phyloP scores from a whole-genome alignment of 73 alveolate genomes.

The Paramecium octaurelia region DNA sequence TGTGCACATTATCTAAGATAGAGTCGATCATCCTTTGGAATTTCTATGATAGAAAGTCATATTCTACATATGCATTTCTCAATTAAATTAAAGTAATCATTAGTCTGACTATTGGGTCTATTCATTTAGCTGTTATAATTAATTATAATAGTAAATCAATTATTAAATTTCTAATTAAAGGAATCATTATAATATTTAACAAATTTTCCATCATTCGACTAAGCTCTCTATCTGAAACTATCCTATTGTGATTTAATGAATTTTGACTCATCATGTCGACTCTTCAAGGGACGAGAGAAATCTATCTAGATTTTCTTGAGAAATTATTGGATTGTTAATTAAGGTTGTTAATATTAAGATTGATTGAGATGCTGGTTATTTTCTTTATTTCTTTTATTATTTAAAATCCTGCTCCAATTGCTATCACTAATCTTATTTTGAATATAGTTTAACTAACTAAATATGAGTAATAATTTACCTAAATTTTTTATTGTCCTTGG shows the following conservation, averaged over 20 bases:
- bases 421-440: not conserved
- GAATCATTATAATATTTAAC: not conserved
- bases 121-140: slow-evolving; percentile 10
- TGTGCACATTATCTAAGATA: not conserved
- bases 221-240: not conserved
- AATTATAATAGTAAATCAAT: not conserved
- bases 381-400: not conserved
- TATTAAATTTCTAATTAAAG: not conserved
- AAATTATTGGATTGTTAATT: not conserved
- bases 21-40: slow-evolving; percentile 10
- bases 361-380: not conserved
- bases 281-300: not conserved
- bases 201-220: not conserved
- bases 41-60: not conserved
- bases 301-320: not conserved
- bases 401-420: not conserved
- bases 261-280: not conserved
- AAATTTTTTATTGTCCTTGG: not conserved
- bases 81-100: slow-evolving; percentile 10
- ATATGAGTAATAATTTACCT: not conserved
- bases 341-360: not conserved
- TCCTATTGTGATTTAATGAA: not conserved
- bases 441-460: not conserved
- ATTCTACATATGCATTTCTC: slow-evolving; percentile 18
- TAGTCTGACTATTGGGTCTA: not conserved